Evolutionary conservation across 2,329 filamentous ascomycete genomes (phyloP).

Genomic region (Chalaropsis thielavioides): DNA sequence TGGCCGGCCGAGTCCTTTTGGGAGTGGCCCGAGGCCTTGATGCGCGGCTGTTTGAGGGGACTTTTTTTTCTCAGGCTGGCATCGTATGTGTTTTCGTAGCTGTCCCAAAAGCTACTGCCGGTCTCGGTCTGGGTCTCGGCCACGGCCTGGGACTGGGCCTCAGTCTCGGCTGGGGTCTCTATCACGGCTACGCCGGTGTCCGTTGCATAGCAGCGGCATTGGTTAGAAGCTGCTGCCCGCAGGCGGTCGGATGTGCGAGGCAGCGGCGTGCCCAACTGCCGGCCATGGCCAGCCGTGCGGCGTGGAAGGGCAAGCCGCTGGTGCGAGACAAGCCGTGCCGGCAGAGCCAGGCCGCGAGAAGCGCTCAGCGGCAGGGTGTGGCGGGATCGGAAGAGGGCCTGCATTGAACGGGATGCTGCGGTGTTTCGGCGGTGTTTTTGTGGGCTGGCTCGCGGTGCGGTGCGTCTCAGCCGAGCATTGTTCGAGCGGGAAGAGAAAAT

Average conservation of each 20-base stretch:
- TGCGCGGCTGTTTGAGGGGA: not conserved
- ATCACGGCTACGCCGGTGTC: not conserved
- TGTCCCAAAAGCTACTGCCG: not conserved
- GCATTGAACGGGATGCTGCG: not conserved
- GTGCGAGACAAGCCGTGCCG: not conserved
- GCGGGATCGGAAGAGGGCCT: not conserved
- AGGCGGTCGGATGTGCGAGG: not conserved
- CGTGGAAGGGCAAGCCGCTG: not conserved
- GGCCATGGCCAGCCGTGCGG: not conserved
- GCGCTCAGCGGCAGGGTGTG: not conserved
- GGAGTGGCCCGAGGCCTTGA: not conserved
- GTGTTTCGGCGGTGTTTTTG: not conserved
- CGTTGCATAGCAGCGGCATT: constrained; percentile 2
- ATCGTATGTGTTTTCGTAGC: constrained; percentile 9
- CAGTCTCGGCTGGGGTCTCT: not conserved
- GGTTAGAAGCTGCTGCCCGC: not conserved
- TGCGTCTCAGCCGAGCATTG: not conserved
- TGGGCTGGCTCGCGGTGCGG: not conserved
- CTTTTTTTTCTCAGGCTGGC: not conserved
- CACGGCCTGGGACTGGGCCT: not conserved
- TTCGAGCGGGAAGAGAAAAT: not conserved
- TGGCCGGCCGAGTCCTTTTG: not conserved
- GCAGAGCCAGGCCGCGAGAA: constrained; percentile 7
- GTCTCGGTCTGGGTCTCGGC: not conserved
- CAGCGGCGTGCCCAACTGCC: not conserved